Percentiles rank a stretch among this genome's conserved stretches.
These are phyloP conservation scores for Sarocladium kiliense DNA, from an alignment of 2,329 filamentous ascomycete genomes.

Conservation along the genomic window DNA sequence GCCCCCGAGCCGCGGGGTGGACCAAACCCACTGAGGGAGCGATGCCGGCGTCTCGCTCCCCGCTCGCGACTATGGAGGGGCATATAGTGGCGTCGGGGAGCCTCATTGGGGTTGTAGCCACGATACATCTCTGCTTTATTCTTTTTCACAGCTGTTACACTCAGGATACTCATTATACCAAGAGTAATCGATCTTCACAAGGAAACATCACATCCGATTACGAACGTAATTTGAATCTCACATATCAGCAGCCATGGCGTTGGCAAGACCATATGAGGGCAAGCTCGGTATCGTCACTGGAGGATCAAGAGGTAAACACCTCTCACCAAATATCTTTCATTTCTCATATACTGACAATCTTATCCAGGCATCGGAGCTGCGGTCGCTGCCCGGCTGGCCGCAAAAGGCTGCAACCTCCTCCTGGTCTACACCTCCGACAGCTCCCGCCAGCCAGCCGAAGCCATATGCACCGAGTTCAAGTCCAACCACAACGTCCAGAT, in stretches of 20 bases:
- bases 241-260: conserved; percentile 25
- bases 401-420: conserved; percentile 55
- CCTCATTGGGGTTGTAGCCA: too few relatives aligned
- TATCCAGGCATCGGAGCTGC: conserved; percentile 55
- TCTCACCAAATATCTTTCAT: not conserved
- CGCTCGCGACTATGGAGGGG: not conserved
- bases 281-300: conserved; percentile 78
- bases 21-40: not conserved
- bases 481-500: conserved; percentile 31
- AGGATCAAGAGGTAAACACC: conserved; percentile 62
- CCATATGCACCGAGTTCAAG: conserved; percentile 41
- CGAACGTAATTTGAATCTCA: too few relatives aligned
- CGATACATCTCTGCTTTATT: not conserved
- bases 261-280: conserved; percentile 50
- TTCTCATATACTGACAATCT: not conserved
- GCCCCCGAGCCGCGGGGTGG: not conserved
- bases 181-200: too few relatives aligned
- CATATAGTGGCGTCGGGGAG: not conserved
- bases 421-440: conserved; percentile 55
- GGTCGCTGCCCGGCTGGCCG: conserved; percentile 51
- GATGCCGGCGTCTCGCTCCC: conserved; percentile 3
- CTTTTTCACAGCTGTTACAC: too few relatives aligned
- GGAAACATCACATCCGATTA: too few relatives aligned
- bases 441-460: conserved; percentile 40
- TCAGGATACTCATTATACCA: too few relatives aligned